Evolutionary conservation across 2,329 filamentous ascomycete genomes (phyloP).

Genomic region (Zarea fungicola): DNA sequence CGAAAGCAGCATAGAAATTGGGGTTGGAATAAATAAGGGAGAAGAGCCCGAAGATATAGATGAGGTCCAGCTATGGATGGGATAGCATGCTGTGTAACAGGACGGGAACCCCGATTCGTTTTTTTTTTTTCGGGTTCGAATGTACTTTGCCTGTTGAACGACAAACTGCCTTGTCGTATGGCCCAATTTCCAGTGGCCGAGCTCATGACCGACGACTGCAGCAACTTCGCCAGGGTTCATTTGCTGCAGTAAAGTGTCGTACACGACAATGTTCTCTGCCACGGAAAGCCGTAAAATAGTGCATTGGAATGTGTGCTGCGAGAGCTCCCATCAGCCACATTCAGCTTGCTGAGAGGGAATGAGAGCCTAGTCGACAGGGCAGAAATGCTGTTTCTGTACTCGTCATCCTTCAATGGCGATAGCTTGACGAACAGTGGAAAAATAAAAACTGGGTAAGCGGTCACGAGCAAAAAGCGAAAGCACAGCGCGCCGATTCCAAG

Average conservation of each 20-base stretch:
- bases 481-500: slow-evolving; percentile 88
- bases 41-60: slow-evolving; percentile 95
- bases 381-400: slow-evolving; percentile 83
- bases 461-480: slow-evolving; percentile 89
- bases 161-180: slow-evolving; percentile 89
- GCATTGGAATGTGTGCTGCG: slow-evolving; percentile 82
- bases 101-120: too few species aligned
- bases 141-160: slow-evolving; percentile 62
- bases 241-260: slow-evolving; percentile 95
- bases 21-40: slow-evolving; percentile 94
- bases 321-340: slow-evolving; percentile 91
- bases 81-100: background rate
- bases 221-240: slow-evolving; percentile 87
- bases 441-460: slow-evolving; percentile 91
- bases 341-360: slow-evolving; percentile 87
- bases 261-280: slow-evolving; percentile 99
- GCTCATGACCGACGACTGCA: slow-evolving; percentile 88
- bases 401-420: slow-evolving; percentile 82
- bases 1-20: slow-evolving; percentile 85
- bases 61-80: slow-evolving; percentile 51
- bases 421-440: slow-evolving; percentile 97
- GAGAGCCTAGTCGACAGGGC: slow-evolving; percentile 73
- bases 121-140: too few species aligned
- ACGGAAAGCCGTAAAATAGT: slow-evolving; percentile 94
- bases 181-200: slow-evolving; percentile 94